A percentile compares a stretch with the other conserved stretches of the same genome.
Evolutionary conservation across 1,284 basidiomycete genomes (phyloP).

Genomic region (Afroboletus lepidellus): DNA sequence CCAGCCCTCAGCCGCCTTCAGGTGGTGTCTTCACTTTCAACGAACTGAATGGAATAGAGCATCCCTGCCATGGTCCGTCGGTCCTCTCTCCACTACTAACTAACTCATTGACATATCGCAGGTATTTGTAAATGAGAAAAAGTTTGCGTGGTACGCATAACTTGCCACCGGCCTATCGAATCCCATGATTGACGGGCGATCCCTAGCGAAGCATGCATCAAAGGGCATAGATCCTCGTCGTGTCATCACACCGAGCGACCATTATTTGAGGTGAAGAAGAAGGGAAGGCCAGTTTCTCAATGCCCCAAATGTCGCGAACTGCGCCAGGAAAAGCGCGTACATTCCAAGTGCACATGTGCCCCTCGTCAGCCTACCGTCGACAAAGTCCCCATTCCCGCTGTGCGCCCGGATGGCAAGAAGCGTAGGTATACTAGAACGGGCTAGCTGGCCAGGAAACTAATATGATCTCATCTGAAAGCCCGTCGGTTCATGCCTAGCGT

Average conservation of each 20-base stretch:
- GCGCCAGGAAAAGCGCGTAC: slow-evolving; percentile 68
- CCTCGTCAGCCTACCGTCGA: slow-evolving; percentile 39
- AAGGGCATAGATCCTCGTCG: slow-evolving; percentile 82
- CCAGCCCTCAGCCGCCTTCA: neutral
- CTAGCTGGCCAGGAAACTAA: slow-evolving; percentile 1
- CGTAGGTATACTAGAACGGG: slow-evolving; percentile 40
- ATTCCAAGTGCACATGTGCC: slow-evolving; percentile 70
- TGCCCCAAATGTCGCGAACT: slow-evolving; percentile 77
- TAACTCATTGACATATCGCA: slow-evolving; percentile 23
- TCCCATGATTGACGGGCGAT: slow-evolving; percentile 4
- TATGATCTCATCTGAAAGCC: slow-evolving; percentile 35
- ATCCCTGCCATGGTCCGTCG: slow-evolving; percentile 24
- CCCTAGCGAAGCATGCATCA: slow-evolving; percentile 80
- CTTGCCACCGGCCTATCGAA: neutral
- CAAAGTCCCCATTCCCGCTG: slow-evolving; percentile 36
- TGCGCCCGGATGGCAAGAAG: slow-evolving; percentile 45
- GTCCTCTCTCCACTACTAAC: neutral
- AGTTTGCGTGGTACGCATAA: slow-evolving; percentile 70
- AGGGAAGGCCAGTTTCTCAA: slow-evolving; percentile 81
- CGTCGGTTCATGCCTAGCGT: slow-evolving; percentile 57
- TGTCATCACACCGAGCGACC: slow-evolving; percentile 81
- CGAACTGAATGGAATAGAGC: slow-evolving; percentile 17
- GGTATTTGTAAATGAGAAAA: slow-evolving; percentile 79
- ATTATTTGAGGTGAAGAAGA: slow-evolving; percentile 85
- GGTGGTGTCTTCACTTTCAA: neutral